Conservation (phyloP, 768 basidiomycete species). For the Astraeus odoratus region DNA sequence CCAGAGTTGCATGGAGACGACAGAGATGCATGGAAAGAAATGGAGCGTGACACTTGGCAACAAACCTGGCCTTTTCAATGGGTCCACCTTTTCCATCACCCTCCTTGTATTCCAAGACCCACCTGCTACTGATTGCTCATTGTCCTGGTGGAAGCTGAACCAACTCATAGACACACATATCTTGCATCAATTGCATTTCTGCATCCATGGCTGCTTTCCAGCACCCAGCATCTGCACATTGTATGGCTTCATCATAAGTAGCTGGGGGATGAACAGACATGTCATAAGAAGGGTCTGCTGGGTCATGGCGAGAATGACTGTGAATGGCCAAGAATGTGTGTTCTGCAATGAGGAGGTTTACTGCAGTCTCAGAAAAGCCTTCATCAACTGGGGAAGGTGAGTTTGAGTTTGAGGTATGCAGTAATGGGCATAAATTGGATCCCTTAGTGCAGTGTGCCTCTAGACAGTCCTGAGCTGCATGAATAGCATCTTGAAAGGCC, state of each 20-base stretch:
- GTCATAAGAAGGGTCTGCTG: neutral
- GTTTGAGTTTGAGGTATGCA: neutral
- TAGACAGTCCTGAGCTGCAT: no score
- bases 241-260: neutral
- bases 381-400: neutral
- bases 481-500: no score
- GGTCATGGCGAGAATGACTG: neutral
- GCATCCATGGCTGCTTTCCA: slow-evolving; percentile 4
- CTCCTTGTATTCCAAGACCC: slow-evolving; percentile 1
- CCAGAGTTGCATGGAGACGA: no score
- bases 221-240: neutral
- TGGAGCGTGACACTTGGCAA: no score
- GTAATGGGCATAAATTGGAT: neutral
- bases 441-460: no score
- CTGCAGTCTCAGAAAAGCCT: neutral
- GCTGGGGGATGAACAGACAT: neutral
- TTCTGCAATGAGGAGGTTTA: slow-evolving; percentile 9
- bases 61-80: neutral
- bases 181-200: slow-evolving; percentile 1
- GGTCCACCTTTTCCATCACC: neutral
- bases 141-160: neutral
- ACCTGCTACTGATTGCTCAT: neutral
- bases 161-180: slow-evolving; percentile 5
- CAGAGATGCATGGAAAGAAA: no score
- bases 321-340: neutral